These are phyloP conservation scores for Camelina laxa DNA, from an alignment of 345 rosid species.

Conservation along the genomic window DNA sequence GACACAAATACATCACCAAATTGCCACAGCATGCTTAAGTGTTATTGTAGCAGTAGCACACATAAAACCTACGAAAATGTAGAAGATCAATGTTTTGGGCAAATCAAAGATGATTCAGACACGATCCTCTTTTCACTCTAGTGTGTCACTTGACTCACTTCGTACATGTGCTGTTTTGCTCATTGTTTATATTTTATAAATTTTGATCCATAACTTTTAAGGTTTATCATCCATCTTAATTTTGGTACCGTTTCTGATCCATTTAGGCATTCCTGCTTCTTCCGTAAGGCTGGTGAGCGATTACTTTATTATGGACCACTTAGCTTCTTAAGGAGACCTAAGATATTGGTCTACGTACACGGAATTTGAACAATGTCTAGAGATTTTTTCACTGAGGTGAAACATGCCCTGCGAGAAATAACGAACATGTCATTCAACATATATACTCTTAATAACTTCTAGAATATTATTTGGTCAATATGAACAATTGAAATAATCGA, in stretches of 20 bases:
- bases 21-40: not conserved
- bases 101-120: not conserved
- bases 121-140: not conserved
- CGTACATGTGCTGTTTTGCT: not conserved
- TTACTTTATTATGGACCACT: conserved; percentile 7
- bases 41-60: not conserved
- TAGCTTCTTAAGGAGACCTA: not conserved
- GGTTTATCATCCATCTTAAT: not conserved
- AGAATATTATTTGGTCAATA: not conserved
- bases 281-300: not conserved
- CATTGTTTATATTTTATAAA: not conserved
- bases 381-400: not conserved
- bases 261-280: not conserved
- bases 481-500: not conserved
- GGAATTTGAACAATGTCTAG: not conserved
- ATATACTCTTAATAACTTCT: not conserved
- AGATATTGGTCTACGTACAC: not conserved
- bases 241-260: not conserved
- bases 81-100: not conserved
- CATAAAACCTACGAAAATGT: not conserved
- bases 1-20: not conserved
- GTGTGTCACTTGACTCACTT: not conserved
- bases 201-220: not conserved
- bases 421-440: not conserved
- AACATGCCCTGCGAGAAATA: not conserved